Evolutionary conservation across 2,329 filamentous ascomycete species (phyloP), one percentile per base, ranked within the genome.

Genomic region (Colletotrichum sp.): DNA sequence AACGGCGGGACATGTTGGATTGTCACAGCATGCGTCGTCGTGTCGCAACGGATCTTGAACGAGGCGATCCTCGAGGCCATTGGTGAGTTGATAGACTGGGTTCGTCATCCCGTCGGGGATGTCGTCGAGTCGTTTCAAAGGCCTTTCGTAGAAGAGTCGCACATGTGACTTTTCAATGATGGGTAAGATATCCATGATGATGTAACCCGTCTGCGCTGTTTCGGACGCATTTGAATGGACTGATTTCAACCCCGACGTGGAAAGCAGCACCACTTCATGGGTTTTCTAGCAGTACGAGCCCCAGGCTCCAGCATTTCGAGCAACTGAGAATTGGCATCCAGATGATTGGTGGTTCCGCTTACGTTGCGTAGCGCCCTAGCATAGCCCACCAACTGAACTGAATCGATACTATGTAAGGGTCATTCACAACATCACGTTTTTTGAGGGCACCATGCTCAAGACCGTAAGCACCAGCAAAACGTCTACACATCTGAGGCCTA

Each of bases 41-140:
- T 44, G 39, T 44, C 19, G 11, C 9, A 16, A 16, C 16, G 19
- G 39, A 44, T 44, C 39, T n/a, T 2, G 2, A 44, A 44, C 19
- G 1, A 44, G 39, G 19, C 39, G 39, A 44, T 44, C 39, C 39
- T 44, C 39, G 39, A 44, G 8, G 8, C 39, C 39, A 6, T 44
- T 44, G 6, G 3, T 44, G 5, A 44, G 19, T n/a, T 11, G 39
- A 44, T 44, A n/a, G 39, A 44, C 19, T n/a, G 39, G 39, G 39
- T 44, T 44, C 39, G 39, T 44, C 11, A 44, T 44, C 39, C 39
- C 5, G 11, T 48, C n/a, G 19, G 44, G 4, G 44, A 48, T 22
- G 3, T 22, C 6, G 2, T 7, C 44, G 2, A 48, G 44, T 1
- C 2, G 9, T 48, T 48, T 22, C 0, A 48, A 4, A 0, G n/a